Evolutionary conservation across 192 early-diverging fungal species (phyloP).

Genomic region (Linnemannia zychae): DNA sequence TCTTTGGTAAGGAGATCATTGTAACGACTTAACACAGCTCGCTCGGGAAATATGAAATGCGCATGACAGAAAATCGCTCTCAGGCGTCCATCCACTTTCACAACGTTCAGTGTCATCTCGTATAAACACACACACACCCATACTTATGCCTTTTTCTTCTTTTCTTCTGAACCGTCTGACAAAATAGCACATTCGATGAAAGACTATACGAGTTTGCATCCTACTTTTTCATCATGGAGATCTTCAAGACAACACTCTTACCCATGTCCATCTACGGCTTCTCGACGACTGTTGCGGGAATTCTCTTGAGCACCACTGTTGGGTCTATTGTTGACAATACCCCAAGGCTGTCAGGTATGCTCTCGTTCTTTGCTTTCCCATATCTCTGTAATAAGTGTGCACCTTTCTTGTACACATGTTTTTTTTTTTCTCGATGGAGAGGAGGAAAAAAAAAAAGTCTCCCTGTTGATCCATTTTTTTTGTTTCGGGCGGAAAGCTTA

Average conservation of each 20-base stretch:
- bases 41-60: neutral
- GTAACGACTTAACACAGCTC: too few species aligned
- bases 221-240: constrained; percentile 56
- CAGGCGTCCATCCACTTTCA: neutral
- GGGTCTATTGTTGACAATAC: constrained; percentile 43
- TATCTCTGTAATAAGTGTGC: neutral
- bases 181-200: constrained; percentile 44
- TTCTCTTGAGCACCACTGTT: constrained; percentile 44
- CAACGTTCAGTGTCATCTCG: neutral
- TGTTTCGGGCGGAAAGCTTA: neutral
- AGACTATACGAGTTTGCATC: constrained; percentile 55
- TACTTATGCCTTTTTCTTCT: neutral
- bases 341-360: constrained; percentile 30
- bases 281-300: constrained; percentile 47
- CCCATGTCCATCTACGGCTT: constrained; percentile 54
- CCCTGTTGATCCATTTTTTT: neutral
- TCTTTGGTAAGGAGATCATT: constrained; percentile 19
- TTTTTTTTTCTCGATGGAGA: neutral
- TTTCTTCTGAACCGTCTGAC: neutral
- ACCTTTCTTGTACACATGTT: neutral
- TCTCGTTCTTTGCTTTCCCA: neutral
- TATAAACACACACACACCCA: neutral
- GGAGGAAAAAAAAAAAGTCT: too few species aligned
- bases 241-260: constrained; percentile 50
- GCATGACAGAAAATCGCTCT: neutral